Evolutionary conservation across 2,329 filamentous ascomycete species (phyloP), one percentile per base, ranked within the genome.

Genomic region (Phaeoacremonium minimum): DNA sequence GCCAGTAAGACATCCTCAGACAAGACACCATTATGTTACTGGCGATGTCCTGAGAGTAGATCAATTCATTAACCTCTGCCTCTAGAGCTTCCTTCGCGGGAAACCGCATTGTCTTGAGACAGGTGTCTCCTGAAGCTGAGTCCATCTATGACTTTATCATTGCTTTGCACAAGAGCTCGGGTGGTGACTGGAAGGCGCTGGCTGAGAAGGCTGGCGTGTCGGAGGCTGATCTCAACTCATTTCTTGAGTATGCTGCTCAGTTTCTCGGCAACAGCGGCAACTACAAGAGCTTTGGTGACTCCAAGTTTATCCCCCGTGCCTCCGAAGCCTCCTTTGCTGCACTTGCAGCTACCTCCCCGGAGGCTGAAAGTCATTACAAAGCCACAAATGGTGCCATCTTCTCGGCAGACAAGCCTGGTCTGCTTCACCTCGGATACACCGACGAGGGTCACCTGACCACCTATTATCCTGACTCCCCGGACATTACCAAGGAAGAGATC

Each of bases 261-360:
- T 89, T 93, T 58, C 68, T 93, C 4, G 85, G 85, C 30, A 93
- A 91, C 55, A 73, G 73, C 43, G 85, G 87, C 45, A 93, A 93
- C 61, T 93, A 91, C 66, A 91, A 91, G 66, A 85, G 84, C 48
- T 91, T 90, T 51, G 87, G 87, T 30, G 86, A 93, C 60, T 77
- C 83, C 50, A 93, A 93, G 57, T 90, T 93, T 55, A 75, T 93
- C 39, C 87, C 87, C 3, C 73, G 85, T 48, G 78, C 85, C 51
- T 68, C 73, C 6, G 73, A 80, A 47, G 73, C 76, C 40, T 74
- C 71, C 5, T 73, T 90, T 41, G 72, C 77, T 34, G 74, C 81
- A 42, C 67, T 91, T 20, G 81, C 83, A 30, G 68, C 71, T 13
- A 71, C 75, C 13, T 72, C 72, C 1, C 63, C 76, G 3, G 77